A percentile compares a stretch with the other conserved stretches of the same genome.
Evolutionary conservation across 148 eudicot genomes (phyloP).

Genomic region (Cornus florida): DNA sequence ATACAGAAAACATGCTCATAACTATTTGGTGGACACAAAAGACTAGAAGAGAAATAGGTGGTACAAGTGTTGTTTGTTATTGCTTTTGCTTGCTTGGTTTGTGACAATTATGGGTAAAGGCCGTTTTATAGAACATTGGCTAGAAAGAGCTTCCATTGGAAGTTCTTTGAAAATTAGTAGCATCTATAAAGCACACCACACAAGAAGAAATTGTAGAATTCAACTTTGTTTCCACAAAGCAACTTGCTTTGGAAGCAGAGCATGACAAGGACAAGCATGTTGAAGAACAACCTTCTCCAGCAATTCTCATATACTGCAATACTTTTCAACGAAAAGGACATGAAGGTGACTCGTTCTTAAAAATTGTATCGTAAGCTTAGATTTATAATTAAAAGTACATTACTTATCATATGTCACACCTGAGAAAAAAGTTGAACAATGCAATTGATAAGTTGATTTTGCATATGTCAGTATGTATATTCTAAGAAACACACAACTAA

Average conservation of each 20-base stretch:
- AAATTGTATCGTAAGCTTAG: no score
- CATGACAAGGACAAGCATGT: background rate
- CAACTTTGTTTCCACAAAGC: background rate
- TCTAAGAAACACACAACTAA: no score
- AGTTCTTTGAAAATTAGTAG: background rate
- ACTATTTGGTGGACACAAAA: background rate
- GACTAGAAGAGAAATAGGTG: background rate
- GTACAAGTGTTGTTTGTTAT: background rate
- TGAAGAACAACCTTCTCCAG: background rate
- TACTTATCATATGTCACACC: no score
- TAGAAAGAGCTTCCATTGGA: no score
- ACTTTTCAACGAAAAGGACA: no score
- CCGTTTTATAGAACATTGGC: constrained; percentile 1
- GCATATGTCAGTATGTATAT: no score
- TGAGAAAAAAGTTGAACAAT: no score
- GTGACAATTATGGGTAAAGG: background rate
- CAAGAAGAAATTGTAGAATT: no score
- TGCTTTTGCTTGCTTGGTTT: background rate
- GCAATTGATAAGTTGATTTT: no score
- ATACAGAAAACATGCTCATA: constrained; percentile 1
- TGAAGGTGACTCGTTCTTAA: no score
- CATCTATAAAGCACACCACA: background rate
- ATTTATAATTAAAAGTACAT: no score
- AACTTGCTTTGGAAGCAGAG: background rate
- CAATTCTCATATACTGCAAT: no score